Evolutionary conservation across 2,329 filamentous ascomycete genomes (phyloP).

Genomic region (Neopestalotiopsis clavispora): DNA sequence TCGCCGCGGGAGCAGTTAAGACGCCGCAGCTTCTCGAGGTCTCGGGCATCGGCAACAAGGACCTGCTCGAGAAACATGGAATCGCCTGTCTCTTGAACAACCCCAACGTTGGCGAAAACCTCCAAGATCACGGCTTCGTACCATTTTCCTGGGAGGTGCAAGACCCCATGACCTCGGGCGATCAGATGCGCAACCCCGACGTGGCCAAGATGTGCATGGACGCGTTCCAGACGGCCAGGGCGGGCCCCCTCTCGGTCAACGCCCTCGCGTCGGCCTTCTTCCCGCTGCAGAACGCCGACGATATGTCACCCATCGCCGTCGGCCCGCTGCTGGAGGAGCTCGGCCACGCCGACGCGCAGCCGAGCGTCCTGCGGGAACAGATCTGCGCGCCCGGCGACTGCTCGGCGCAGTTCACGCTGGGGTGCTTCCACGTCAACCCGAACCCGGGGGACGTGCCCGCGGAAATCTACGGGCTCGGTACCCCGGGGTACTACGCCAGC

Average conservation of each 20-base stretch:
- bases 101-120: slow-evolving; percentile 48
- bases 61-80: slow-evolving; percentile 44
- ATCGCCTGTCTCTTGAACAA: slow-evolving; percentile 46
- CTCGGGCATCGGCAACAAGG: slow-evolving; percentile 42
- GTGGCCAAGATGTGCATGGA: slow-evolving; percentile 36
- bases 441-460: neutral
- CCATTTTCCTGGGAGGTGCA: slow-evolving; percentile 45
- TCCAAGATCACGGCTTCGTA: slow-evolving; percentile 49
- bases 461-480: slow-evolving; percentile 17
- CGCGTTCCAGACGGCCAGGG: slow-evolving; percentile 40
- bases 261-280: slow-evolving; percentile 43
- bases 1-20: slow-evolving; percentile 45
- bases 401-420: slow-evolving; percentile 28
- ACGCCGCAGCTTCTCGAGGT: slow-evolving; percentile 41
- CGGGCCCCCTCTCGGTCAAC: slow-evolving; percentile 43
- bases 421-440: neutral
- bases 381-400: slow-evolving; percentile 33
- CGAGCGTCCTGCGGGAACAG: slow-evolving; percentile 30
- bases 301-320: slow-evolving; percentile 31
- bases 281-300: slow-evolving; percentile 35
- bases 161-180: slow-evolving; percentile 41
- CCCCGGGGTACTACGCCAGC: slow-evolving; percentile 56
- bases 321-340: slow-evolving; percentile 25
- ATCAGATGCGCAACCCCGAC: slow-evolving; percentile 40
- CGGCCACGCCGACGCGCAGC: slow-evolving; percentile 21